Evolutionary conservation across 176 grass and related monocot species (phyloP).

Genomic region (Echinochloa phyllopogon): DNA sequence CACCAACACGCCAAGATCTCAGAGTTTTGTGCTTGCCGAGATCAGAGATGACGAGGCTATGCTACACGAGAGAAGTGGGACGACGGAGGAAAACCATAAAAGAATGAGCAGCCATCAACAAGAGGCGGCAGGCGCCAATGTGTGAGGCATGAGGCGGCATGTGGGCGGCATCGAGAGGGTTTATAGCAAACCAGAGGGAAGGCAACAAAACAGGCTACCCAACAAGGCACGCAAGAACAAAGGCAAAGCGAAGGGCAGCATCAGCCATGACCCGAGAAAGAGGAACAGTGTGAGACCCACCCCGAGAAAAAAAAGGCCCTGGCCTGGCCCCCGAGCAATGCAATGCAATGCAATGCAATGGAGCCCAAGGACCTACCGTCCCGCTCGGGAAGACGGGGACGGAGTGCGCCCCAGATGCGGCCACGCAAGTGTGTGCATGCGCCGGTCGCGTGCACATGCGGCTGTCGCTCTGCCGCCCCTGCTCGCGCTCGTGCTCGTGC

Average conservation of each 20-base stretch:
- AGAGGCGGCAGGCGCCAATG: conserved; percentile 23
- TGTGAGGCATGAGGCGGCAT: conserved; percentile 48
- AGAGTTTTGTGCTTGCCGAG: conserved; percentile 27
- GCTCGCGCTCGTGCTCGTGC: neutral
- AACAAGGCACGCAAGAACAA: conserved; percentile 57
- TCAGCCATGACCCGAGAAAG: conserved; percentile 53
- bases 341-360: conserved; percentile 5
- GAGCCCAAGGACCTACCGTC: conserved; percentile 14
- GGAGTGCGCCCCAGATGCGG: conserved; percentile 40
- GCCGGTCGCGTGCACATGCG: conserved; percentile 48
- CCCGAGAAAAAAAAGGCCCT: conserved; percentile 28
- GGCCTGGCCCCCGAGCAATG: conserved; percentile 20
- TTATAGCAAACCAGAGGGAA: conserved; percentile 50
- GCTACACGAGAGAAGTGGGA: neutral
- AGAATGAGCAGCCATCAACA: conserved; percentile 21
- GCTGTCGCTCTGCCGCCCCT: conserved; percentile 5
- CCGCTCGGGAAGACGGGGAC: conserved; percentile 29
- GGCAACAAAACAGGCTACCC: conserved; percentile 48
- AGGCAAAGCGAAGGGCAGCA: conserved; percentile 43
- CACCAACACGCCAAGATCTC: conserved; percentile 55
- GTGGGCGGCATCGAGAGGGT: conserved; percentile 46
- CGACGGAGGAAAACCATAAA: conserved; percentile 23
- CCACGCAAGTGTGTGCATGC: conserved; percentile 50
- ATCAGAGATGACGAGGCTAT: conserved; percentile 15
- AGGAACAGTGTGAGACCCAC: conserved; percentile 57